phyloP scores from a whole-genome alignment of 2,329 filamentous ascomycete genomes.

The Paraphoma chrysanthemicola region DNA sequence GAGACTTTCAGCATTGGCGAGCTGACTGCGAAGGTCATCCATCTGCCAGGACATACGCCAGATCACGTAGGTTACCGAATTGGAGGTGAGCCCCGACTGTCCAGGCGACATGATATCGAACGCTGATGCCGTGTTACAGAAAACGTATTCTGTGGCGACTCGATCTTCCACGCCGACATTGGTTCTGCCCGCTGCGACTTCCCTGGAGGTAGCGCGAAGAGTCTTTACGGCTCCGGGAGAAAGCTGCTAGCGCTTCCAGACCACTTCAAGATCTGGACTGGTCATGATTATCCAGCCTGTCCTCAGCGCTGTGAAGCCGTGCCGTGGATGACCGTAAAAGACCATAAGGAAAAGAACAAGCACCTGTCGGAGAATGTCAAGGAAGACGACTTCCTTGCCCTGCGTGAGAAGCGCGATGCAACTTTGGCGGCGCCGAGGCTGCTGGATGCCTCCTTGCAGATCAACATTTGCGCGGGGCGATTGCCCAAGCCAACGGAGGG shows the following conservation, averaged over 20 bases:
- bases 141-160: conserved; percentile 48
- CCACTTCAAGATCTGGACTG: conserved; percentile 41
- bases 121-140: neutral
- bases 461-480: conserved; percentile 49
- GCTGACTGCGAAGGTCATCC: conserved; percentile 55
- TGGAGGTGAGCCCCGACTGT: conserved; percentile 37
- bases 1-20: conserved; percentile 61
- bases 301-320: conserved; percentile 26
- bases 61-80: conserved; percentile 67
- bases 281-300: conserved; percentile 43
- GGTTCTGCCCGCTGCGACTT: conserved; percentile 46
- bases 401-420: conserved; percentile 41
- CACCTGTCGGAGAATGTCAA: conserved; percentile 35
- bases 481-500: conserved; percentile 28
- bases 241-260: conserved; percentile 37
- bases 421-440: conserved; percentile 41
- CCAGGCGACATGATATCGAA: neutral
- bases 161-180: conserved; percentile 44
- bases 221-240: conserved; percentile 35
- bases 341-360: conserved; percentile 46
- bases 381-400: conserved; percentile 42
- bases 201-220: conserved; percentile 39
- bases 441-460: conserved; percentile 48
- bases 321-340: conserved; percentile 43
- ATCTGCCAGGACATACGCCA: conserved; percentile 67